Evolutionary conservation across 495 filamentous ascomycete genomes (phyloP), one percentile per base, ranked within the genome.

Genomic region (Aspergillus nidulans): DNA sequence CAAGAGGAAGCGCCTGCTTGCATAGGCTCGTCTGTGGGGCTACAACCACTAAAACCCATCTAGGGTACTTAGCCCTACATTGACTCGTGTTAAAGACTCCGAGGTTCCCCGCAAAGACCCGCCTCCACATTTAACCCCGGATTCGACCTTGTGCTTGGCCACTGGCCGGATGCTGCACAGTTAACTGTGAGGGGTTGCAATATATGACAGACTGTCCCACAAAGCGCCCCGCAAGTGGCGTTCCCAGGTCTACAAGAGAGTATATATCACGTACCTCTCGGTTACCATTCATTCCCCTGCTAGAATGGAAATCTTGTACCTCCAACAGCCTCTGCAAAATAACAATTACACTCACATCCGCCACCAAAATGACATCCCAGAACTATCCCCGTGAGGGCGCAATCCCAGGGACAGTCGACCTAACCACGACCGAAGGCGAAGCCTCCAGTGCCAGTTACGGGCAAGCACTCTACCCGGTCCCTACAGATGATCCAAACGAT

Each of bases 401-500:
- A 2, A 71, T 83, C 20, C 80, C 81, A 0, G 81, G 81, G 5
- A 85, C 81, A 0, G 80, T 83, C 38, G 78, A 83, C 57, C 68
- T 85, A 20, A 64, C 69, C 49, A 73, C 75, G 45, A 60, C 53
- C n/a, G 83, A 85, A 67, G 83, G 82, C 46, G 82, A 86, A 56
- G 82, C 84, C 55, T 81, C 78, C 3, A 79, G 69, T 1, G 7
- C 25, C 15, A 47, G 44, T n/a, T 78, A 82, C 42, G 83, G 82
- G 49, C 81, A 84, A 56, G 83, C 82, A 3, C 63, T 85, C 20
- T 86, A 79, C 55, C 83, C 82, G 1, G 82, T 85, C 0, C 82
- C 83, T 6, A 76, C 81, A 0, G 80, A 82, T 48, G 82, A 85
- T 57, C 83, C 82, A 0, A 86, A 86, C 54, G 82, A 86, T 63